Evolutionary conservation across 139 green algal genomes (phyloP).

Genomic region (Limnomonas spitsbergensis): DNA sequence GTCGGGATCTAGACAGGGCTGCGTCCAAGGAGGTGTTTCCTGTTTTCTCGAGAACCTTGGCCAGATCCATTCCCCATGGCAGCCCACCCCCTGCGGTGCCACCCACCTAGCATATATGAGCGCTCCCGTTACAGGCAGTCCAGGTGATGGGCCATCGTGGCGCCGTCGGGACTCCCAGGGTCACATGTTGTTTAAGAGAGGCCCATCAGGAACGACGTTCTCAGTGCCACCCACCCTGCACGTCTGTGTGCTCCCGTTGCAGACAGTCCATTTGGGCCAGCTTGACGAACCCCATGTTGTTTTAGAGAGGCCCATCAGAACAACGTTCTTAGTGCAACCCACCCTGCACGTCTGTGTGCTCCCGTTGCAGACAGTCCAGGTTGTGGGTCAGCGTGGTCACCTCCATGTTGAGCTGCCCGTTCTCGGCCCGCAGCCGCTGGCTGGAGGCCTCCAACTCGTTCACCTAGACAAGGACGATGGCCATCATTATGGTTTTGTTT

Average conservation of each 20-base stretch:
- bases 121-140: constrained; percentile 22
- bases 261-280: constrained; percentile 19
- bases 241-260: constrained; percentile 19
- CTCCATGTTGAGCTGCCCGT: constrained; percentile 8
- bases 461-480: too few relatives aligned
- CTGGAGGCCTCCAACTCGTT: constrained; percentile 23
- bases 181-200: constrained; percentile 5
- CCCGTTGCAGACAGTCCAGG: constrained; percentile 14
- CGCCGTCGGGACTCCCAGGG: too few relatives aligned
- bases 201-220: too few relatives aligned
- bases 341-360: constrained; percentile 27
- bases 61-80: too few relatives aligned
- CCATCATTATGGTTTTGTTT: too few relatives aligned
- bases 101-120: constrained; percentile 18
- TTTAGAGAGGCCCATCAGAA: too few relatives aligned
- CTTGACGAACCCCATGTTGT: constrained; percentile 12
- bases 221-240: constrained; percentile 17
- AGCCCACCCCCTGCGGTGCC: too few relatives aligned
- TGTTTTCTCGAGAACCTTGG: too few relatives aligned
- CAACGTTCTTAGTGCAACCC: too few relatives aligned
- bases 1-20: too few relatives aligned
- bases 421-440: background rate
- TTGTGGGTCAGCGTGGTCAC: constrained; percentile 22
- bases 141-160: constrained; percentile 12
- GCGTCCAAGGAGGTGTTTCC: too few relatives aligned